Percentiles rank a stretch among this genome's conserved stretches.
Conservation (phyloP, 1,284 basidiomycete genomes). For the Gomphus sp. region DNA sequence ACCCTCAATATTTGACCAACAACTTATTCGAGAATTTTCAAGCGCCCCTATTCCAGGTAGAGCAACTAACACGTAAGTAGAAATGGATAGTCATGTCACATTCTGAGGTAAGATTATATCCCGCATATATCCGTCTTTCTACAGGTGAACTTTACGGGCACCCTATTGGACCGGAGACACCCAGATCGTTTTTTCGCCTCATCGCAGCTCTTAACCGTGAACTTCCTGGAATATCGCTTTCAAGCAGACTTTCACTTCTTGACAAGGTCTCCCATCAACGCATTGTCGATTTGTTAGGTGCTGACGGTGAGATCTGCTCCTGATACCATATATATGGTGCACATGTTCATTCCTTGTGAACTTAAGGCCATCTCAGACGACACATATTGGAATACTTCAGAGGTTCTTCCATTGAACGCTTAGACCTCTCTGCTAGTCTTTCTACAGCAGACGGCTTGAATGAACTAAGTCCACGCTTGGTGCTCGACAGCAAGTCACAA, state of each 20-base stretch:
- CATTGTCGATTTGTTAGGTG: conserved; percentile 33
- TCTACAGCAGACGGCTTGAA: conserved; percentile 40
- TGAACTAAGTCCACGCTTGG: conserved; percentile 26
- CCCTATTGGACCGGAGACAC: conserved; percentile 33
- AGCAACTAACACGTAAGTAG: background rate
- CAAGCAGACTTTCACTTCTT: conserved; percentile 28
- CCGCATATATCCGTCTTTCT: background rate
- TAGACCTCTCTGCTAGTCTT: conserved; percentile 34
- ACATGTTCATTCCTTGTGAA: background rate
- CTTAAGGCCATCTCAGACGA: conserved; percentile 1
- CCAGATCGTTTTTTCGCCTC: conserved; percentile 26
- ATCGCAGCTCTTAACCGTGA: conserved; percentile 28
- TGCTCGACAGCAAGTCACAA: conserved; percentile 32
- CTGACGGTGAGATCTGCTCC: conserved; percentile 26
- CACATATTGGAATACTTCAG: conserved; percentile 22
- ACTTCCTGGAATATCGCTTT: conserved; percentile 38
- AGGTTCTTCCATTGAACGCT: conserved; percentile 26
- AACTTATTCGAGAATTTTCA: background rate
- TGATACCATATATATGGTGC: background rate
- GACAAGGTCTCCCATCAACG: conserved; percentile 29
- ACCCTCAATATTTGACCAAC: background rate
- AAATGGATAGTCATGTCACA: background rate
- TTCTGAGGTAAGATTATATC: background rate
- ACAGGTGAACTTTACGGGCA: conserved; percentile 32
- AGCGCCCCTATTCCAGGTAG: background rate